phyloP scores from a whole-genome alignment of 495 filamentous ascomycete genomes.

The Annulohypoxylon nitens region DNA sequence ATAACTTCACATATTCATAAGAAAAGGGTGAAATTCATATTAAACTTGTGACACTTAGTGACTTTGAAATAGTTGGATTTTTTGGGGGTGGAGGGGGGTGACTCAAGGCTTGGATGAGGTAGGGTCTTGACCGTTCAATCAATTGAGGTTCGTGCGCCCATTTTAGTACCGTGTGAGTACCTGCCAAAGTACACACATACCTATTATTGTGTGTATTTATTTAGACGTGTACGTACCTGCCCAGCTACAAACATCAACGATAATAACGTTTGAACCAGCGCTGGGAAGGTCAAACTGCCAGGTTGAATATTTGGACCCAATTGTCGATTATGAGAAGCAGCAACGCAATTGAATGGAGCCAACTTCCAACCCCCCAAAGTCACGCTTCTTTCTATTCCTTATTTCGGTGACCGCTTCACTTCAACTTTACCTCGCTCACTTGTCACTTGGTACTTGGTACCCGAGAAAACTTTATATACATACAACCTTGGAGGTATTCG shows the following conservation, averaged over 20 bases:
- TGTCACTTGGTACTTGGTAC: not conserved
- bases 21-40: too few relatives aligned
- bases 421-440: not conserved
- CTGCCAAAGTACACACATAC: not conserved
- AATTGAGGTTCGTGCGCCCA: too few relatives aligned
- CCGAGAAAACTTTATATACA: not conserved
- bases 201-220: not conserved
- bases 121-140: not conserved
- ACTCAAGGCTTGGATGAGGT: not conserved
- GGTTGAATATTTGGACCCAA: conserved; percentile 17
- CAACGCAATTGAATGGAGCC: conserved; percentile 26
- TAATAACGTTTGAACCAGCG: not conserved
- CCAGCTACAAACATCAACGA: not conserved
- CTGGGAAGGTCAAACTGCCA: not conserved
- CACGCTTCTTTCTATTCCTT: conserved; percentile 24
- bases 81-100: not conserved
- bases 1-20: too few relatives aligned
- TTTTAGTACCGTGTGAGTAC: not conserved
- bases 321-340: conserved; percentile 24
- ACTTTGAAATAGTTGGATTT: too few relatives aligned
- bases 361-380: conserved; percentile 38
- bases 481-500: not conserved
- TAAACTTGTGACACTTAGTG: too few relatives aligned
- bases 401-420: conserved; percentile 44
- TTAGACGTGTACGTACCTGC: not conserved